Base-by-base conservation (phyloP, 495 filamentous ascomycete species). In the Penicillium daleae region DNA sequence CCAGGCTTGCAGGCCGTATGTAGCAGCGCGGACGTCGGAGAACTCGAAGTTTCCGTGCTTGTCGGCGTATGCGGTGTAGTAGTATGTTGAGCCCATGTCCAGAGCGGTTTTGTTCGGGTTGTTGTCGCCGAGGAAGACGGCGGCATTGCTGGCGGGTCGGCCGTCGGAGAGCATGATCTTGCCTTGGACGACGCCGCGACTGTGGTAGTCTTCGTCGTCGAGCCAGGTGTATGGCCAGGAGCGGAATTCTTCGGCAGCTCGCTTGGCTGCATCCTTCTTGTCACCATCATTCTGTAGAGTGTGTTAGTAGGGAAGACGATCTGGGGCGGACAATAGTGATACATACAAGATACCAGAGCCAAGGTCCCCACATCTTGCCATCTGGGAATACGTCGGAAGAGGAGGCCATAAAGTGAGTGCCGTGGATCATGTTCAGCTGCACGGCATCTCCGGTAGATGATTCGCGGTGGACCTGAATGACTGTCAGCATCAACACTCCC, bases 321-420 rank as follows among this genome's bases (percentile, higher is more conserved):
- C 10, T 17, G 22, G 4, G 35, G 54, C 6, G 21, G 12, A 42
- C 10, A 42, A 24, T 1, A 6, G 35, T 39, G 37, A n/a, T 56
- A 27, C 54, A 31, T 40, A 56, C 54, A 12, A 56, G 54, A 56
- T 56, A 56, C 54, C 54, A 40, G 17, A 56, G 54, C 54, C 54
- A 56, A 10, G 54, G 54, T 42, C 54, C 54, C 54, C 54, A 56
- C 24, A 56, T 56, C 54, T 56, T 56, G 21, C 54, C 54, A 39
- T 56, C 54, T 2, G 54, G 35, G 35, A 40, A 42, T 9, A 56
- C 33, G 3, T 56, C 54, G 22, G 21, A 27, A 15, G 35, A 42
- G 5, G 54, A 56, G 54, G 54, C 54, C 54, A 56, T 56, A 35
- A 56, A 56, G 37, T 40, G 54, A 27, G 54, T 56, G 8, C 54